Evolutionary conservation across 495 filamentous ascomycete species (phyloP).

Genomic region (Lophium mytilinum): DNA sequence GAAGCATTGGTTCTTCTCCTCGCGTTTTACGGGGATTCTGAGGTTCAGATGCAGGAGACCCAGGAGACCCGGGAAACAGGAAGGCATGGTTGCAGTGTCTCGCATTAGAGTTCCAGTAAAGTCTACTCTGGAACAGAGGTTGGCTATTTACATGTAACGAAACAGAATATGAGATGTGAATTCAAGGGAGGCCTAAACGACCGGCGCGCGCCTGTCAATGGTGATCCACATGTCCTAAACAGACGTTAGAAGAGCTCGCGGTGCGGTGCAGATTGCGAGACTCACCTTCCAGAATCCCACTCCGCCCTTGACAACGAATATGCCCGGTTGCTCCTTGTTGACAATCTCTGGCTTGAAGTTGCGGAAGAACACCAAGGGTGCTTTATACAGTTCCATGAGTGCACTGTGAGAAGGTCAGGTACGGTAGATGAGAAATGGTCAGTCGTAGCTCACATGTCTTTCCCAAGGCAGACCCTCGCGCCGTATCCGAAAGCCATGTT

Average conservation of each 20-base stretch:
- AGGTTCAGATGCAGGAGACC: too few species aligned
- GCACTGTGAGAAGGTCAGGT: conserved; percentile 22
- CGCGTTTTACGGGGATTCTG: too few species aligned
- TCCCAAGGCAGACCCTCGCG: conserved; percentile 46
- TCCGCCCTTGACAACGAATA: conserved; percentile 42
- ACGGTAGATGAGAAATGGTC: too few species aligned
- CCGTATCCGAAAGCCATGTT: conserved; percentile 50
- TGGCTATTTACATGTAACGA: too few species aligned
- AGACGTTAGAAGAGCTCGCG: too few species aligned
- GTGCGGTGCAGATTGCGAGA: too few species aligned
- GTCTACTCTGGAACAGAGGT: too few species aligned
- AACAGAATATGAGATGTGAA: background rate
- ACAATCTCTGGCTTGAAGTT: conserved; percentile 31
- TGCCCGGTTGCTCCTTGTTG: conserved; percentile 31
- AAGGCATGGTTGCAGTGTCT: too few species aligned
- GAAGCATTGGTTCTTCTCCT: too few species aligned
- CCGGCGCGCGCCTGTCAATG: conserved; percentile 17
- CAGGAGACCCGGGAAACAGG: too few species aligned
- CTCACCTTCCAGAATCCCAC: conserved; percentile 39
- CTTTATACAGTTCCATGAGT: conserved; percentile 50
- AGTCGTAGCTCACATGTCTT: conserved; percentile 30
- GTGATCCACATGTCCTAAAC: conserved; percentile 37
- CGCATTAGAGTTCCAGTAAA: too few species aligned
- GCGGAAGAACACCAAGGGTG: conserved; percentile 26
- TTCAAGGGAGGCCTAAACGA: background rate